A percentile compares a stretch with the other conserved stretches of the same genome.
These are phyloP conservation scores for Phoenix dactylifera DNA, from an alignment of 176 grass and related monocot species.

Conservation along the genomic window DNA sequence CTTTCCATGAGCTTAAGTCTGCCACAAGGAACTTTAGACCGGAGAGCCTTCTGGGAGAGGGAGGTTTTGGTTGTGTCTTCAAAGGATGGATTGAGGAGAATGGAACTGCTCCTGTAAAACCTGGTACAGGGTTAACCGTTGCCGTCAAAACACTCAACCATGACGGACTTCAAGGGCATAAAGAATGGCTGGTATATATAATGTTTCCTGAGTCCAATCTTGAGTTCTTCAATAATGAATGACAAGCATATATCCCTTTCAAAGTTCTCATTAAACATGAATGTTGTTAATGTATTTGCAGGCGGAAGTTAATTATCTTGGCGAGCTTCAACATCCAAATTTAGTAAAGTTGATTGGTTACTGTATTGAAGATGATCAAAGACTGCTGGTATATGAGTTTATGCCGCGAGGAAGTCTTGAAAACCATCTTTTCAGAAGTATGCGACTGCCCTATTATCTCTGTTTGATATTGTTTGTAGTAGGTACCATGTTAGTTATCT, in stretches of 20 bases:
- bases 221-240: constrained; percentile 6
- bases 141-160: constrained; percentile 98
- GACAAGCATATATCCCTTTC: background rate
- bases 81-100: constrained; percentile 99
- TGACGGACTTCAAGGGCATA: constrained; percentile 98
- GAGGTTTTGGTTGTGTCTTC: constrained; percentile 97
- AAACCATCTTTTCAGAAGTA: constrained; percentile 99
- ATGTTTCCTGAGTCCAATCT: background rate
- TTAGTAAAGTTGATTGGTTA: constrained; percentile 97
- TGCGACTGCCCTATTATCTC: constrained; percentile 2
- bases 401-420: constrained; percentile 99
- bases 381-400: constrained; percentile 95
- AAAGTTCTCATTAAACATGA: constrained; percentile 8
- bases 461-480: too few relatives aligned
- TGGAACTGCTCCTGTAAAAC: constrained; percentile 95
- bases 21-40: constrained; percentile 97
- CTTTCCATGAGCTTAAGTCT: constrained; percentile 84
- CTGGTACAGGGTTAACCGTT: constrained; percentile 91
- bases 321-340: constrained; percentile 91
- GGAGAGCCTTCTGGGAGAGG: constrained; percentile 92
- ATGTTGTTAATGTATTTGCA: constrained; percentile 22
- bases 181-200: constrained; percentile 98
- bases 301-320: constrained; percentile 99
- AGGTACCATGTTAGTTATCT: too few relatives aligned
- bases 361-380: constrained; percentile 99